Base-by-base conservation (phyloP, 257 asterid genomes). In the Haberlea rhodopensis region DNA sequence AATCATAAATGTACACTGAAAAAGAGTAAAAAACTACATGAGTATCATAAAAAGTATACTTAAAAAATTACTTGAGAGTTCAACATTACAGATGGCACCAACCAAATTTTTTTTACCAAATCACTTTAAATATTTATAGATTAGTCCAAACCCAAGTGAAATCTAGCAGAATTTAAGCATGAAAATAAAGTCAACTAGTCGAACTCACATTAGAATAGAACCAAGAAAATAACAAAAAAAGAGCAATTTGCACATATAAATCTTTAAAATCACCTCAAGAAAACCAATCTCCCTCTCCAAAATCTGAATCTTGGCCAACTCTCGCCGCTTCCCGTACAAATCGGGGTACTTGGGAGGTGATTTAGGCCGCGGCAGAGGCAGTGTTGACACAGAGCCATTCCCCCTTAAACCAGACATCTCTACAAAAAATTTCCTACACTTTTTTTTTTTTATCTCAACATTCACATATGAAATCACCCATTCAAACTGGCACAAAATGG, bases 321-420 rank as follows among this genome's bases (percentile, higher is more conserved):
- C 94, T 66, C 92, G 76, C 60, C 97, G 84, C 68, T 87, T 87
- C 5, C 98, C 98, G 66, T 85, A 89, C 84, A 92, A 84, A 78
- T 92, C 96, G 0, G 98, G 97, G 63, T 88, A 88, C 67, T 63
- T 68, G 11, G 96, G 98, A 57, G 98, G 98, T 43, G 96, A 87
- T 76, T 84, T 89, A 0, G 97, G 97, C 75, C 75, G 78, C 60
- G 97, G 97, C 63, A 94, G 94, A 53, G 96, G 98, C 75, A 89
- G 79, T 23, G 94, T 82, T 10, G 84, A 80, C 78, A 69, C 73
- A 1, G 79, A 69, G 20, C 75, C 81, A 46, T 43, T 60, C 18
- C 76, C 78, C 49, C 81, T 83, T 3, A 34, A 53, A 25, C 70
- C 74, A 56, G 80, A 63, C 95, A 84, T 87, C 67, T 13, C 59